phyloP scores from a whole-genome alignment of 2,329 filamentous ascomycete genomes.

The Nemania abortiva region DNA sequence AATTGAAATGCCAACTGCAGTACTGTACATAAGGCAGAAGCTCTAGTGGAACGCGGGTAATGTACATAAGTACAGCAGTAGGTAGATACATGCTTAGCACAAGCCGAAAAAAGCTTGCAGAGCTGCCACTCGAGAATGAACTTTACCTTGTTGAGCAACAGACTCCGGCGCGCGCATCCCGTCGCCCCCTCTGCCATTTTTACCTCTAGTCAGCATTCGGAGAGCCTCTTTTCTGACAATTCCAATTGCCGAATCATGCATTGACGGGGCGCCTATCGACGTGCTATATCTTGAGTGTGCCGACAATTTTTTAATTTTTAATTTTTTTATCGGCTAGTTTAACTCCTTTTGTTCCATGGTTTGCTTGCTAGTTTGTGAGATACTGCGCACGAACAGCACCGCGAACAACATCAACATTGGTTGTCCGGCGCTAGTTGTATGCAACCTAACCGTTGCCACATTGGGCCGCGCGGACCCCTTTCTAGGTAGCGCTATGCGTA shows the following conservation, averaged over 20 bases:
- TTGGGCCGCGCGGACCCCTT: conserved; percentile 2
- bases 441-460: background rate
- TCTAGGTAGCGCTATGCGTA: background rate
- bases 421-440: conserved; percentile 3
- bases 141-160: conserved; percentile 18
- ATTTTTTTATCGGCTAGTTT: background rate
- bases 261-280: background rate
- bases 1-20: background rate
- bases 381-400: background rate
- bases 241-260: conserved; percentile 13
- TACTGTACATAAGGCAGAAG: background rate
- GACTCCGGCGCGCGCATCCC: background rate
- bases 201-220: background rate
- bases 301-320: background rate
- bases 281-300: background rate
- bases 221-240: conserved; percentile 8
- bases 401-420: background rate
- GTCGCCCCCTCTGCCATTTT: conserved; percentile 3
- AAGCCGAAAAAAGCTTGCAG: conserved; percentile 10
- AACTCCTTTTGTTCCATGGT: background rate
- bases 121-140: conserved; percentile 6
- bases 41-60: no score
- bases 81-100: no score
- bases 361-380: background rate
- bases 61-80: no score